A percentile compares a stretch with the other conserved stretches of the same genome.
phyloP scores from a whole-genome alignment of 2,329 filamentous ascomycete genomes.

The Ambrosiella cleistominuta region DNA sequence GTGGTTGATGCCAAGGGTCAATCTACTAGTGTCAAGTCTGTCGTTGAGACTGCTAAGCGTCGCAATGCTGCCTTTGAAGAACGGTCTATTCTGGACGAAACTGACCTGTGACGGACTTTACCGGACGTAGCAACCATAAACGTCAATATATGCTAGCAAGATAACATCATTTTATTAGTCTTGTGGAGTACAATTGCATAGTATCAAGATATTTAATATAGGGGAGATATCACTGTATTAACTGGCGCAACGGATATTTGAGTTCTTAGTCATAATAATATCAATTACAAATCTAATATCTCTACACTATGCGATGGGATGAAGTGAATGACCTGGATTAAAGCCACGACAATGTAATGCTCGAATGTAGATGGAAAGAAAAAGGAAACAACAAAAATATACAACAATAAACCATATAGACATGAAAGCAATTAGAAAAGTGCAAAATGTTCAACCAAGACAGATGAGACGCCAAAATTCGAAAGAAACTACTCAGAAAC shows the following conservation, averaged over 20 bases:
- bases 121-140: too few species aligned
- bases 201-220: too few species aligned
- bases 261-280: not conserved
- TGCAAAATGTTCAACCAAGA: not conserved
- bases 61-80: slow-evolving; percentile 8
- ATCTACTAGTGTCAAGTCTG: slow-evolving; percentile 9
- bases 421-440: slow-evolving; percentile 5
- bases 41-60: slow-evolving; percentile 4
- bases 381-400: slow-evolving; percentile 2
- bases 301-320: not conserved
- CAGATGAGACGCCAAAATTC: not conserved
- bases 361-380: not conserved
- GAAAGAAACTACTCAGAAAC: slow-evolving; percentile 23
- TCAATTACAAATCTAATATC: slow-evolving; percentile 1
- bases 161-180: too few species aligned
- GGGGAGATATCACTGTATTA: not conserved
- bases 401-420: slow-evolving; percentile 3
- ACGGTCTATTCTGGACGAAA: slow-evolving; percentile 5
- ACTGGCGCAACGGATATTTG: not conserved
- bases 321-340: not conserved
- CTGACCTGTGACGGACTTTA: slow-evolving; percentile 1
- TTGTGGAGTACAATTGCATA: too few species aligned
- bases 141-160: too few species aligned
- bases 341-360: not conserved
- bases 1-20: not conserved